Conservation (phyloP, 805 yeast genomes). For the Blastobotrys chiropterorum region DNA sequence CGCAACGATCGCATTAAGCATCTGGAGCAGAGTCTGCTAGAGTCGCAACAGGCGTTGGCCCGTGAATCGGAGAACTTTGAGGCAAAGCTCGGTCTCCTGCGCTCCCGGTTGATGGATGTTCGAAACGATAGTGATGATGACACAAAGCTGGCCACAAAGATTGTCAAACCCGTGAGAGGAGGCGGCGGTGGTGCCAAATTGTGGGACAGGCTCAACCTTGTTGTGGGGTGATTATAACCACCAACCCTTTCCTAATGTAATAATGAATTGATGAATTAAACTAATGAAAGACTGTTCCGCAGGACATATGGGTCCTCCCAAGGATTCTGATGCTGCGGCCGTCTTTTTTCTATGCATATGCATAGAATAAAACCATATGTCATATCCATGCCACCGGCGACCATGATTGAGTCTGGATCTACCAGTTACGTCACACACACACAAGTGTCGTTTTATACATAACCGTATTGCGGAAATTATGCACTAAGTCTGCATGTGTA, state of each 20-base stretch:
- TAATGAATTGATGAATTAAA: background rate
- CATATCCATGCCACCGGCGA: no score
- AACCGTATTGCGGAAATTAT: no score
- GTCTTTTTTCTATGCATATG: no score
- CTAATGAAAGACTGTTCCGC: no score
- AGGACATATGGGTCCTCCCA: no score
- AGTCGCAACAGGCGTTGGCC: slow-evolving; percentile 44
- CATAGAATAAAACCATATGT: no score
- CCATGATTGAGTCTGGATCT: no score
- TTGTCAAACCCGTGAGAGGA: slow-evolving; percentile 58
- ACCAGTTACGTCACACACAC: no score
- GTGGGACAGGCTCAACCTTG: slow-evolving; percentile 2
- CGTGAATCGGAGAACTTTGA: slow-evolving; percentile 48
- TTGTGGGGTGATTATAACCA: background rate
- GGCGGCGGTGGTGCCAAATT: slow-evolving; percentile 30
- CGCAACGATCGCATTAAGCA: slow-evolving; percentile 52
- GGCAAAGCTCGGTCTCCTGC: slow-evolving; percentile 14
- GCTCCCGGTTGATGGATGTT: slow-evolving; percentile 15
- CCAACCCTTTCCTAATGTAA: background rate
- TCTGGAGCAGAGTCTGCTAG: slow-evolving; percentile 38
- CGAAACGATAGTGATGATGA: slow-evolving; percentile 1
- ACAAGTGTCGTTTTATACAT: no score
- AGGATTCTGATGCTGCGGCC: no score
- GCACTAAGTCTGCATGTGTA: no score
- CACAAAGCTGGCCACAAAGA: slow-evolving; percentile 22